Base-by-base conservation (phyloP, 805 yeast genomes). In the Sungouiella blattae region DNA sequence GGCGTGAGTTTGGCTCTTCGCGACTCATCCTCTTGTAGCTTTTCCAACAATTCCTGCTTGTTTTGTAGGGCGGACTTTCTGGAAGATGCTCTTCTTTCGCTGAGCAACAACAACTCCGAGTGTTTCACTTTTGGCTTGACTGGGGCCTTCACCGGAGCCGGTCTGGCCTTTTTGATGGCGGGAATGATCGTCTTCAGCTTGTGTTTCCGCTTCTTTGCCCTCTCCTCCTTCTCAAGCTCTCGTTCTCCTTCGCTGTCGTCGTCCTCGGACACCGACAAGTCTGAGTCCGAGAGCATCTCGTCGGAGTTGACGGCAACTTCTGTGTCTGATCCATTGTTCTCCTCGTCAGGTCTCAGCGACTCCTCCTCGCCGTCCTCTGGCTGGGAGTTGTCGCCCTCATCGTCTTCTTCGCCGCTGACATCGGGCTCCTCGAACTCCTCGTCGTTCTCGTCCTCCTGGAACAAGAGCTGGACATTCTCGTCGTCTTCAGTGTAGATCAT, bases 51-150 rank as follows among this genome's bases (percentile, higher is more conserved):
- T n/a, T 80, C 85, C 44, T 85, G 67, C 49, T 86, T 87, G 54
- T 78, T 87, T 47, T 80, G 79, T 4, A 86, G 73, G 0, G 94
- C 93, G 0, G 95, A 73, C 7, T 77, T 64, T 55, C 98, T 76
- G 12, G 87, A 75, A 0, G 95, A 85, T 0, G 83, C 75, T 49
- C 96, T 69, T 55, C 95, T 69, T 4, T 66, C 67, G 1, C 66
- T 57, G 11, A 69, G 59, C 14, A 83, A 53, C 18, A 85, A 54
- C 11, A 78, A 64, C 9, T 73, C 80, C 0, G 83, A 54, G 5
- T 67, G 51, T 4, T 74, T 44, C 32, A 48, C 27, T 44, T 51
- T 33, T 44, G 49, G 24, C 25, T 31, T 35, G n/a, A 13, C 36
- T 5, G 35, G 16, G 11, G 34, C 28, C n/a, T n/a, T n/a, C n/a